Conservation (phyloP, 2,329 filamentous ascomycete species). For the Samsoniella hepiali region DNA sequence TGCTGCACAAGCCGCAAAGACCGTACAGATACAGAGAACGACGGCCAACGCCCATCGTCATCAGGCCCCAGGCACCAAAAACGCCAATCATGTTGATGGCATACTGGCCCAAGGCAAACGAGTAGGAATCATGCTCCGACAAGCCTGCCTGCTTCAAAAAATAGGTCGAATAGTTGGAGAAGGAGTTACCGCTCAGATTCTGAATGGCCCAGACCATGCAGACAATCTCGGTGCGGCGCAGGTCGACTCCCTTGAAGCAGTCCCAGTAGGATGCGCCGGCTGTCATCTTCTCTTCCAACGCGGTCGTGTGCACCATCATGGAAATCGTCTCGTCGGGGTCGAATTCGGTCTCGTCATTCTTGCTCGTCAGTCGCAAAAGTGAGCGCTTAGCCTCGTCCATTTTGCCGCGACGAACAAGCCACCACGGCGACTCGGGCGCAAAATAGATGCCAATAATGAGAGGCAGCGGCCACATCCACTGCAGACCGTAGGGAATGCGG, state of each 20-base stretch:
- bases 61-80: constrained; percentile 77
- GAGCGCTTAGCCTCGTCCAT: constrained; percentile 64
- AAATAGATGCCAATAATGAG: constrained; percentile 64
- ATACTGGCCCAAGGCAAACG: constrained; percentile 62
- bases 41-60: constrained; percentile 71
- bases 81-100: constrained; percentile 76
- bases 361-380: constrained; percentile 62
- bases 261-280: constrained; percentile 72
- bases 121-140: constrained; percentile 49
- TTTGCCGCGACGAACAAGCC: constrained; percentile 66
- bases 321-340: constrained; percentile 80
- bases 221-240: constrained; percentile 71
- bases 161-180: constrained; percentile 64
- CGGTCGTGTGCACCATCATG: constrained; percentile 91
- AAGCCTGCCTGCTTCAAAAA: constrained; percentile 61
- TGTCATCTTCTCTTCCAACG: constrained; percentile 73
- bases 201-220: constrained; percentile 64
- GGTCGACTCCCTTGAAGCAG: constrained; percentile 77
- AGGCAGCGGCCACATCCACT: constrained; percentile 76
- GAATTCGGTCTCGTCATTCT: constrained; percentile 64
- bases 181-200: constrained; percentile 60
- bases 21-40: constrained; percentile 74
- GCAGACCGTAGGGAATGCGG: constrained; percentile 67
- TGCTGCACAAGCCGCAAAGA: constrained; percentile 66
- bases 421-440: constrained; percentile 70